Evolutionary conservation across 2,329 filamentous ascomycete genomes (phyloP).

Genomic region (Cladophialophora chaetospira): DNA sequence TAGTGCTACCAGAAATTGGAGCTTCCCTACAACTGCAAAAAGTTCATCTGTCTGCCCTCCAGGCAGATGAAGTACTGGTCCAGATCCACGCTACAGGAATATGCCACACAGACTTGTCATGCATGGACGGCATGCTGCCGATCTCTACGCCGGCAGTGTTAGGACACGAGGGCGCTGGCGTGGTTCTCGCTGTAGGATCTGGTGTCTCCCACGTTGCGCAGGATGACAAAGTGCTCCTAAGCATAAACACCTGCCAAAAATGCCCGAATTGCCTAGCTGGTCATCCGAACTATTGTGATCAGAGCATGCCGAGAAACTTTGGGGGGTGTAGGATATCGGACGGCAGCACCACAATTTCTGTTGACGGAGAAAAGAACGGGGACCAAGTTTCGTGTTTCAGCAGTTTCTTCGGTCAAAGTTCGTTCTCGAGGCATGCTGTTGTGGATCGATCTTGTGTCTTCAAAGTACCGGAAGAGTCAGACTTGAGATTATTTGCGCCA

Average conservation of each 20-base stretch:
- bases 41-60: neutral
- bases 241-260: conserved; percentile 29
- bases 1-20: neutral
- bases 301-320: conserved; percentile 23
- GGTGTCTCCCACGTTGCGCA: conserved; percentile 27
- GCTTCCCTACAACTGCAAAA: neutral
- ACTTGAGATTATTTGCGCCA: conserved; percentile 32
- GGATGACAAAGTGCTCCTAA: conserved; percentile 37
- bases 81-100: conserved; percentile 88
- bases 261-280: conserved; percentile 26
- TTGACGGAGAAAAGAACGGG: neutral
- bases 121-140: conserved; percentile 31
- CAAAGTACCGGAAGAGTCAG: conserved; percentile 19
- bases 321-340: conserved; percentile 14
- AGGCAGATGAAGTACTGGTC: conserved; percentile 64
- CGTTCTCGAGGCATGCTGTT: conserved; percentile 37
- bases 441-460: conserved; percentile 36
- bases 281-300: conserved; percentile 24
- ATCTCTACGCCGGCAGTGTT: conserved; percentile 53
- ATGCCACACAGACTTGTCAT: conserved; percentile 79
- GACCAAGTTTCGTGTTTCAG: neutral
- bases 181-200: conserved; percentile 32
- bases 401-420: conserved; percentile 44
- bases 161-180: conserved; percentile 39
- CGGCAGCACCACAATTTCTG: neutral